A percentile compares a stretch with the other conserved stretches of the same genome.
Conservation (phyloP, 805 yeast genomes). For the Vanderwaltozyma polyspora region DNA sequence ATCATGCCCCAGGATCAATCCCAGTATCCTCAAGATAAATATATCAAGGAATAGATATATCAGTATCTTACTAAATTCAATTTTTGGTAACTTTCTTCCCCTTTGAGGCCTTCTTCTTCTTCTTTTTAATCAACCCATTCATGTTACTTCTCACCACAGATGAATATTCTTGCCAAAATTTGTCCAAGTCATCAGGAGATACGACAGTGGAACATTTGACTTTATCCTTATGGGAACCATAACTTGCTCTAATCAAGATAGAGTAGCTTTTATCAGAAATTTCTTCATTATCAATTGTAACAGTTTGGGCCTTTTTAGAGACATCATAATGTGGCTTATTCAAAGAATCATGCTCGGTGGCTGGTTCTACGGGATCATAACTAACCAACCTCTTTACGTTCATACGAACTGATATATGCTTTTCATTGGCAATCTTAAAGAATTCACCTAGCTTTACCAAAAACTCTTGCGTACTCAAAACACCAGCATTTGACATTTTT, state of each 20-base stretch:
- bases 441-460: slow-evolving; percentile 14
- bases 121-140: slow-evolving; percentile 69
- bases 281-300: slow-evolving; percentile 4
- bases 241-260: slow-evolving; percentile 50
- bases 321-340: slow-evolving; percentile 27
- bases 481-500: slow-evolving; percentile 5
- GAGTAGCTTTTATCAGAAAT: slow-evolving; percentile 37
- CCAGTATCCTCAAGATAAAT: too few relatives aligned
- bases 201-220: slow-evolving; percentile 67
- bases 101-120: slow-evolving; percentile 45
- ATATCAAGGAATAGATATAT: too few relatives aligned
- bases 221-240: slow-evolving; percentile 27
- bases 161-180: slow-evolving; percentile 70
- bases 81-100: too few relatives aligned
- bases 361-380: slow-evolving; percentile 25
- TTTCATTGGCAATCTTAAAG: slow-evolving; percentile 19
- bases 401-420: slow-evolving; percentile 19
- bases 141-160: slow-evolving; percentile 60
- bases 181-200: slow-evolving; percentile 44
- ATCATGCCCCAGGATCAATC: too few relatives aligned
- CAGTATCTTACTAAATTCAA: too few relatives aligned
- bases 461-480: slow-evolving; percentile 14
- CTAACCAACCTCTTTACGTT: slow-evolving; percentile 22
- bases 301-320: slow-evolving; percentile 15
- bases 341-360: slow-evolving; percentile 41